Percentiles rank a stretch among this genome's conserved stretches.
These are phyloP conservation scores for Neofusicoccum laricinum DNA, from an alignment of 2,329 filamentous ascomycete genomes.

Conservation along the genomic window DNA sequence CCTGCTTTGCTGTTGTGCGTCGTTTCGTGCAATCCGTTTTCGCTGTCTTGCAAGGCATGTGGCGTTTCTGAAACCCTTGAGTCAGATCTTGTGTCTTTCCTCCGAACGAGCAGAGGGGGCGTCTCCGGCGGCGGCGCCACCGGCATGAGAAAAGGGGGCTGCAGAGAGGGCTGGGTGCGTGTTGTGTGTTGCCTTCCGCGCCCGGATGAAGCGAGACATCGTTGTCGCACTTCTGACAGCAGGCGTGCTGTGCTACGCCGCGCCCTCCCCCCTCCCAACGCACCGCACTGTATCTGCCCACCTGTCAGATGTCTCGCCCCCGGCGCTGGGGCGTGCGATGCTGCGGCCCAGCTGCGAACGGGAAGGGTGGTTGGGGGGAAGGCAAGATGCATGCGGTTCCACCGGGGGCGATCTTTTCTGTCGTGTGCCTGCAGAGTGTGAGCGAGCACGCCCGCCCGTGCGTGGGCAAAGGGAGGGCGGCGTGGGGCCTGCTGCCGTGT, in stretches of 20 bases:
- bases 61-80: conserved; percentile 6
- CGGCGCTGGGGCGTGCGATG: too few relatives aligned
- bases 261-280: neutral
- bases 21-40: neutral
- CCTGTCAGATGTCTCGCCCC: neutral
- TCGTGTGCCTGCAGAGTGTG: too few relatives aligned
- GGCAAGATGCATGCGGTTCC: too few relatives aligned
- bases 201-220: conserved; percentile 4
- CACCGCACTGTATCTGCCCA: too few relatives aligned
- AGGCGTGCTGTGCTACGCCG: conserved; percentile 1
- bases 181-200: neutral
- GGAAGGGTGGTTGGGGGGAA: too few relatives aligned
- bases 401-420: too few relatives aligned
- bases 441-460: too few relatives aligned
- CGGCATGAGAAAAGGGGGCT: neutral
- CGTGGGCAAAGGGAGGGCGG: too few relatives aligned
- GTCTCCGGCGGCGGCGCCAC: neutral
- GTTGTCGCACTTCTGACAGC: conserved; percentile 7
- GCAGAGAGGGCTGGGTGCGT: neutral
- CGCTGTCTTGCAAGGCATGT: conserved; percentile 11
- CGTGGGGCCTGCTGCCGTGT: too few relatives aligned
- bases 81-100: neutral
- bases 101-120: neutral
- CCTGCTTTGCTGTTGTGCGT: neutral
- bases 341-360: too few relatives aligned